phyloP scores from a whole-genome alignment of 2,329 filamentous ascomycete species.

The Capronia epimyces region DNA sequence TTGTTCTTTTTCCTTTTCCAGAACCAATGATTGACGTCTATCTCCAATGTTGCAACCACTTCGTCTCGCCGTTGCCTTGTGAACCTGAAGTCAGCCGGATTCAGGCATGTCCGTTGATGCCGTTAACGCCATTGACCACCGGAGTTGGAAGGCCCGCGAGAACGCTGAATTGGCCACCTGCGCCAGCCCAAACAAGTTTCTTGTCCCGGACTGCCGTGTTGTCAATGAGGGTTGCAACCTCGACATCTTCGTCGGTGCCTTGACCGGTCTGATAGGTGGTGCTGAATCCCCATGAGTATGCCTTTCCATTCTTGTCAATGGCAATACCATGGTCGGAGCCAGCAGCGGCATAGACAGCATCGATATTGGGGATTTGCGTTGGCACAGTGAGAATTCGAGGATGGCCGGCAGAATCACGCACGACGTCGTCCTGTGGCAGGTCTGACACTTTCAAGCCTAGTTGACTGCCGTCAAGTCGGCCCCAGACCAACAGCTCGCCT shows the following conservation, averaged over 20 bases:
- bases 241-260: conserved; percentile 71
- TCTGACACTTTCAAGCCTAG: conserved; percentile 55
- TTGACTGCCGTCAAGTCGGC: conserved; percentile 55
- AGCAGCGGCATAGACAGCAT: conserved; percentile 55
- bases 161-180: conserved; percentile 70
- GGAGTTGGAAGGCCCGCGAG: conserved; percentile 33
- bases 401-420: conserved; percentile 56
- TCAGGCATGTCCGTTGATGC: conserved; percentile 26
- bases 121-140: conserved; percentile 26
- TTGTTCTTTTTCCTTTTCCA: background rate
- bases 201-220: conserved; percentile 75
- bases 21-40: background rate
- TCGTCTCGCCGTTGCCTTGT: background rate
- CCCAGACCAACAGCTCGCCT: conserved; percentile 56
- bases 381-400: conserved; percentile 69
- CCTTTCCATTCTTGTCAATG: conserved; percentile 62
- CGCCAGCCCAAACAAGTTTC: conserved; percentile 70
- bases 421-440: conserved; percentile 54
- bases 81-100: background rate
- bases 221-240: conserved; percentile 71
- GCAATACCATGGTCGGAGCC: conserved; percentile 70
- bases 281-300: conserved; percentile 75
- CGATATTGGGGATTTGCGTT: conserved; percentile 54
- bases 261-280: conserved; percentile 75
- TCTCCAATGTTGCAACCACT: background rate